These are phyloP conservation scores for Glaciozyma antarctica DNA, from an alignment of 768 basidiomycete species.

Conservation along the genomic window DNA sequence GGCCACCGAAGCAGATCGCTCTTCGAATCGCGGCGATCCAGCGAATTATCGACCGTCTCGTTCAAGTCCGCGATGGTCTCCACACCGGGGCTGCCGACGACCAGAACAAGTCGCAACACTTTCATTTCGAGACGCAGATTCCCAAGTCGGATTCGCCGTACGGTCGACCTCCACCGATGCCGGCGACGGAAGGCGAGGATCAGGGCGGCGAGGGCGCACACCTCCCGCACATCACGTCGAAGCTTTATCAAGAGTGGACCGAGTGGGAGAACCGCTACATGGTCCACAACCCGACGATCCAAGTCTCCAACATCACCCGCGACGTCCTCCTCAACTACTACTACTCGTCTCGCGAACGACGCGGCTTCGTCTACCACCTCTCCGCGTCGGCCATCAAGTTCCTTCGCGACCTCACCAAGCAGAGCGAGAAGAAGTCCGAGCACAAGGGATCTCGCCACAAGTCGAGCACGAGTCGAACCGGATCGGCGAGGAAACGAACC, in stretches of 20 bases:
- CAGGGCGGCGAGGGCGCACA: constrained; percentile 10
- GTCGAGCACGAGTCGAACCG: constrained; percentile 3
- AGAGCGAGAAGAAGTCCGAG: constrained; percentile 15
- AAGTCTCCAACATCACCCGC: constrained; percentile 42
- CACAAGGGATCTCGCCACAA: neutral
- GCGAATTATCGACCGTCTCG: constrained; percentile 19
- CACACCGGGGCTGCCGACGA: neutral
- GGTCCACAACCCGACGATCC: constrained; percentile 73
- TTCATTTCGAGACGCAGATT: neutral
- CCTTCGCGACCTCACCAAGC: constrained; percentile 68
- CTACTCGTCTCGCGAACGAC: constrained; percentile 61
- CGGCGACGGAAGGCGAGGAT: neutral
- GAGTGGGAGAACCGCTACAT: constrained; percentile 87
- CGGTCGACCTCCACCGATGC: neutral
- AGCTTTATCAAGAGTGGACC: constrained; percentile 52
- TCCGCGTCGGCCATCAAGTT: constrained; percentile 81
- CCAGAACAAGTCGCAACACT: constrained; percentile 1
- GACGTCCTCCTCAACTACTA: constrained; percentile 84
- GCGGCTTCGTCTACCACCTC: constrained; percentile 51
- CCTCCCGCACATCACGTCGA: constrained; percentile 20
- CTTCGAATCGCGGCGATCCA: constrained; percentile 20
- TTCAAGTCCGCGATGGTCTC: neutral
- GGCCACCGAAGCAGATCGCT: neutral
- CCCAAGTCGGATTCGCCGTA: neutral
- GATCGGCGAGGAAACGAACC: neutral